Conservation (phyloP, 345 rosid species). For the Geranium rotundifolium region DNA sequence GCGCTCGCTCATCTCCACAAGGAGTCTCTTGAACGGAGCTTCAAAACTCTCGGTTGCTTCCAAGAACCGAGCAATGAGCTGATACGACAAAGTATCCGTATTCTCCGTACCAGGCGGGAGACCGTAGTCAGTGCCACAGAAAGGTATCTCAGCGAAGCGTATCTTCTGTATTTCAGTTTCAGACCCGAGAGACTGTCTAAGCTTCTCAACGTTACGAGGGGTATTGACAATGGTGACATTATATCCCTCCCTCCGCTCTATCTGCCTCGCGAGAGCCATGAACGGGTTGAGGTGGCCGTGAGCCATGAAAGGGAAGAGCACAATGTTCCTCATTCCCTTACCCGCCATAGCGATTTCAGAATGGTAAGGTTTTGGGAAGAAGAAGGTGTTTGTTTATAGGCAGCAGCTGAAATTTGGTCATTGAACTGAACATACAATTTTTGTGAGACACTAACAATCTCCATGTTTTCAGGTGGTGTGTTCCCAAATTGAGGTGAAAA, state of each 20-base stretch:
- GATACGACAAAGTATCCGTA: slow-evolving; percentile 57
- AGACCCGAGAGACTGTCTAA: slow-evolving; percentile 39
- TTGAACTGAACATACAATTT: too few relatives aligned
- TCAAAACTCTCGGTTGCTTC: slow-evolving; percentile 44
- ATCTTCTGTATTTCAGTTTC: slow-evolving; percentile 43
- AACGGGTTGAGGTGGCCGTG: slow-evolving; percentile 77
- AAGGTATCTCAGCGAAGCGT: slow-evolving; percentile 45
- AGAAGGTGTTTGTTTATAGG: too few relatives aligned
- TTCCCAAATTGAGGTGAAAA: too few relatives aligned
- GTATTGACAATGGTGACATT: slow-evolving; percentile 42
- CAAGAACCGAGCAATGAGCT: slow-evolving; percentile 36
- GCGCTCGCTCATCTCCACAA: slow-evolving; percentile 9
- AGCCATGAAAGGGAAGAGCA: slow-evolving; percentile 74
- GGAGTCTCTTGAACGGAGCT: slow-evolving; percentile 27
- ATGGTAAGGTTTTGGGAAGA: too few relatives aligned
- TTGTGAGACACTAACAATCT: too few relatives aligned
- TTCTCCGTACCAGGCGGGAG: slow-evolving; percentile 64
- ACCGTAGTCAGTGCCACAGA: slow-evolving; percentile 47
- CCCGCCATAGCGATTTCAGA: not conserved
- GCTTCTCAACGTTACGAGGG: slow-evolving; percentile 41
- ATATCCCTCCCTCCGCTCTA: slow-evolving; percentile 21
- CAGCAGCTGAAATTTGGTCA: too few relatives aligned
- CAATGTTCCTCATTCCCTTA: slow-evolving; percentile 19
- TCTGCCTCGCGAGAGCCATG: slow-evolving; percentile 51
- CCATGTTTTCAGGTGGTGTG: too few relatives aligned